These are phyloP conservation scores for Cinnamomum chago DNA, from an alignment of 164 flowering plant genomes.

Conservation along the genomic window DNA sequence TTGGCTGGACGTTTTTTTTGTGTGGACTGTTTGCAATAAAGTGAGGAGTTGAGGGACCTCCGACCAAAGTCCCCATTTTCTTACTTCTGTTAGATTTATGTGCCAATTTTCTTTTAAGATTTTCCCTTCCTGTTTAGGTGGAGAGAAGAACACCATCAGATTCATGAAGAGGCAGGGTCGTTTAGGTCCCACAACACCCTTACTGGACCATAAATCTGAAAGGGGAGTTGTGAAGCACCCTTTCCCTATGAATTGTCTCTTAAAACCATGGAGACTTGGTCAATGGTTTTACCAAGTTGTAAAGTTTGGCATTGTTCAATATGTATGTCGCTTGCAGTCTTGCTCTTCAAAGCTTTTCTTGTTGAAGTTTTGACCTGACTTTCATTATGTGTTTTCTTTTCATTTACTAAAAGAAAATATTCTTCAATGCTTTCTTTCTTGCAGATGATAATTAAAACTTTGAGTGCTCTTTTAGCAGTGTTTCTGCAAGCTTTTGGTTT, in stretches of 20 bases:
- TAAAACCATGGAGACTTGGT: constrained; percentile 90
- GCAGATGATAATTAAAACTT: constrained; percentile 88
- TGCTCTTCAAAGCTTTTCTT: not conserved
- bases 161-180: constrained; percentile 90
- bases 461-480: constrained; percentile 72
- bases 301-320: constrained; percentile 93
- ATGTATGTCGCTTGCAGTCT: constrained; percentile 53
- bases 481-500: constrained; percentile 79
- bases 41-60: no score
- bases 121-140: constrained; percentile 45
- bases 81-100: not conserved
- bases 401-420: not conserved
- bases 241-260: constrained; percentile 76
- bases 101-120: not conserved
- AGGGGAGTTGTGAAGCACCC: constrained; percentile 75
- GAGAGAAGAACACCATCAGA: constrained; percentile 77
- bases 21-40: no score
- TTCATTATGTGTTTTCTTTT: not conserved
- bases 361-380: not conserved
- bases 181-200: constrained; percentile 46
- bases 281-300: constrained; percentile 85
- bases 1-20: no score
- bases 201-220: constrained; percentile 57
- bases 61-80: no score
- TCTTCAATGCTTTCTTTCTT: not conserved